These are phyloP conservation scores for Neopestalotiopsis sp. DNA, from an alignment of 2,329 filamentous ascomycete species.

Conservation along the genomic window DNA sequence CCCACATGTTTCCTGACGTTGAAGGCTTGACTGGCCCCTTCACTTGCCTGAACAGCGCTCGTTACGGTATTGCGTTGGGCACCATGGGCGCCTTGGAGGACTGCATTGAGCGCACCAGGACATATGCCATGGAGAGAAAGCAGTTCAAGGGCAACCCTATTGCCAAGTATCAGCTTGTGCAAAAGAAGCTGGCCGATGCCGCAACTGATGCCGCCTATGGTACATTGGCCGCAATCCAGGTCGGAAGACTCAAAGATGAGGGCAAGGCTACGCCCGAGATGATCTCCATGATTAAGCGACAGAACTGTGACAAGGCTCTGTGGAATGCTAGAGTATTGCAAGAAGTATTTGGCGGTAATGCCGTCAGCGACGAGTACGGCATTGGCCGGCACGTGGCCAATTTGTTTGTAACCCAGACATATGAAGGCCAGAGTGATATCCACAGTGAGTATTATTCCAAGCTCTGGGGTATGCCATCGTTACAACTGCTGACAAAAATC, in stretches of 20 bases:
- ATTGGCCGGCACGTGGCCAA: conserved; percentile 96
- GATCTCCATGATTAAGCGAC: conserved; percentile 95
- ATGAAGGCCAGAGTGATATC: conserved; percentile 98
- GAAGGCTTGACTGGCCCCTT: conserved; percentile 91
- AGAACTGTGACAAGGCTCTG: conserved; percentile 94
- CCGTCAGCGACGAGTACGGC: conserved; percentile 95
- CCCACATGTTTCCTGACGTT: conserved; percentile 92
- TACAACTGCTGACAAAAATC: conserved; percentile 17
- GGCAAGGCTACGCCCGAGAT: conserved; percentile 91
- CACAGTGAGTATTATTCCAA: conserved; percentile 70
- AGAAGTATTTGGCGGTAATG: conserved; percentile 97
- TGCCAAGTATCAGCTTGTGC: conserved; percentile 94
- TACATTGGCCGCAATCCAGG: conserved; percentile 87
- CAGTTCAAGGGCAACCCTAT: conserved; percentile 97
- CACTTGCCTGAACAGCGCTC: conserved; percentile 89
- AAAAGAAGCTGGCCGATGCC: conserved; percentile 97
- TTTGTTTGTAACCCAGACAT: conserved; percentile 95
- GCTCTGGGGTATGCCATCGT: not conserved
- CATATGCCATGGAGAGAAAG: conserved; percentile 89
- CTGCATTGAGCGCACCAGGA: conserved; percentile 78
- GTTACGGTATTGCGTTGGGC: conserved; percentile 92
- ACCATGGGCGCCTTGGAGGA: conserved; percentile 95
- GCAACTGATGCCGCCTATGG: conserved; percentile 90
- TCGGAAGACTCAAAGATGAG: conserved; percentile 90
- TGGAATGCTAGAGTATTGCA: conserved; percentile 81